phyloP scores from a whole-genome alignment of 768 basidiomycete species.

The Lactarius quietus region DNA sequence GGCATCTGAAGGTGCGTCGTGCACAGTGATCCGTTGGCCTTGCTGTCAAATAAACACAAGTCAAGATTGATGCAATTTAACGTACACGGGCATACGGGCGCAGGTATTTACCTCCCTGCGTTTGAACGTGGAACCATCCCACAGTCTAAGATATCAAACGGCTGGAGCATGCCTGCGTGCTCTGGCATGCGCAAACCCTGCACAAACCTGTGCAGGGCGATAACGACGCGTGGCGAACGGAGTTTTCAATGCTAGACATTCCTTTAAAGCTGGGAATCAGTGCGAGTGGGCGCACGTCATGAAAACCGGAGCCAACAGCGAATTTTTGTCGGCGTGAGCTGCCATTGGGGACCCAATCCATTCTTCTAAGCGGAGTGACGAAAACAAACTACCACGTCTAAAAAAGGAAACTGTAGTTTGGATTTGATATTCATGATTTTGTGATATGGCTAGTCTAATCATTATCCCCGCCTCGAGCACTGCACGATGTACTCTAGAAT shows the following conservation, averaged over 20 bases:
- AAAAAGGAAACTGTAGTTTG: slow-evolving; percentile 19
- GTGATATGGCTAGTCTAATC: neutral
- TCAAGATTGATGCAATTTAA: slow-evolving; percentile 9
- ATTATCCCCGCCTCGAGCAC: slow-evolving; percentile 9
- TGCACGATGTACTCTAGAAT: neutral
- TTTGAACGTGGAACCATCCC: neutral
- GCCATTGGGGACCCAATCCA: neutral
- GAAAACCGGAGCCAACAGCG: neutral
- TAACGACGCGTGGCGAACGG: slow-evolving; percentile 20
- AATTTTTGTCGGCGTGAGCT: neutral
- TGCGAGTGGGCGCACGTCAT: neutral
- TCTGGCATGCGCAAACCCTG: neutral
- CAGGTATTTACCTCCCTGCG: slow-evolving; percentile 1
- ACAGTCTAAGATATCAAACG: neutral
- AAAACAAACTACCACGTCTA: neutral
- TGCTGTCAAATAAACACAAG: neutral
- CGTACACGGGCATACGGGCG: slow-evolving; percentile 12
- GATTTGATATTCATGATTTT: neutral
- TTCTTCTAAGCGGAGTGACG: neutral
- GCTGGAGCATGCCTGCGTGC: neutral
- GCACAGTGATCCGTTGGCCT: neutral
- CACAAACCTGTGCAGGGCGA: slow-evolving; percentile 4
- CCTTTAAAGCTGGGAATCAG: neutral
- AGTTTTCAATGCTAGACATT: neutral
- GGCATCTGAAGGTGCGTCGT: neutral